These are phyloP conservation scores for Pseudomonodictys pantanalensis DNA, from an alignment of 495 filamentous ascomycete genomes.

Conservation along the genomic window DNA sequence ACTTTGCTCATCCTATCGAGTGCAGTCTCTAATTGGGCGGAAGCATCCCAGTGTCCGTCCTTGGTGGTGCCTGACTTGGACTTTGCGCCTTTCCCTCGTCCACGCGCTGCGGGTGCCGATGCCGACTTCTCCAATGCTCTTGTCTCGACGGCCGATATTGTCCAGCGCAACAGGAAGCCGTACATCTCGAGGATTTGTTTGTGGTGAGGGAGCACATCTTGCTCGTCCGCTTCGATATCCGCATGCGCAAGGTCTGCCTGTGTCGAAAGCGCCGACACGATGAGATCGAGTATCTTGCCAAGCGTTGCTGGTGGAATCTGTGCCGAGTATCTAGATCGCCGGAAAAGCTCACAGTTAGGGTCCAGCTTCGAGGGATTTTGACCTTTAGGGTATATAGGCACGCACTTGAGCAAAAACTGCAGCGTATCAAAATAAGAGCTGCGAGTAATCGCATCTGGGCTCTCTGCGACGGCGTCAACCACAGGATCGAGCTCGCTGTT, in stretches of 20 bases:
- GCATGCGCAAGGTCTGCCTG: constrained; percentile 82
- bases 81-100: constrained; percentile 72
- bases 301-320: constrained; percentile 74
- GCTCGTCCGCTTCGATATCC: constrained; percentile 87
- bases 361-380: constrained; percentile 43
- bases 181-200: constrained; percentile 91
- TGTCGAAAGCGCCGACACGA: constrained; percentile 89
- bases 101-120: constrained; percentile 56
- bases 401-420: constrained; percentile 95
- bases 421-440: constrained; percentile 82
- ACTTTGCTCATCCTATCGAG: constrained; percentile 95
- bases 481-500: constrained; percentile 88
- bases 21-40: constrained; percentile 78
- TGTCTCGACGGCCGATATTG: constrained; percentile 84
- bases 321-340: constrained; percentile 71
- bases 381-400: constrained; percentile 57
- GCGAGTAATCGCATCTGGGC: constrained; percentile 79
- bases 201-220: constrained; percentile 79
- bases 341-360: constrained; percentile 65
- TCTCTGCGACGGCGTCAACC: constrained; percentile 87
- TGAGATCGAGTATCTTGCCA: constrained; percentile 89
- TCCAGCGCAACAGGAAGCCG: constrained; percentile 93
- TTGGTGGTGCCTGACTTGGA: constrained; percentile 58
- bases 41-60: constrained; percentile 84
- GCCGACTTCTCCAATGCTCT: constrained; percentile 86